Evolutionary conservation across 768 basidiomycete species (phyloP), one percentile per base, ranked within the genome.

Genomic region (Clavaria fumosa): DNA sequence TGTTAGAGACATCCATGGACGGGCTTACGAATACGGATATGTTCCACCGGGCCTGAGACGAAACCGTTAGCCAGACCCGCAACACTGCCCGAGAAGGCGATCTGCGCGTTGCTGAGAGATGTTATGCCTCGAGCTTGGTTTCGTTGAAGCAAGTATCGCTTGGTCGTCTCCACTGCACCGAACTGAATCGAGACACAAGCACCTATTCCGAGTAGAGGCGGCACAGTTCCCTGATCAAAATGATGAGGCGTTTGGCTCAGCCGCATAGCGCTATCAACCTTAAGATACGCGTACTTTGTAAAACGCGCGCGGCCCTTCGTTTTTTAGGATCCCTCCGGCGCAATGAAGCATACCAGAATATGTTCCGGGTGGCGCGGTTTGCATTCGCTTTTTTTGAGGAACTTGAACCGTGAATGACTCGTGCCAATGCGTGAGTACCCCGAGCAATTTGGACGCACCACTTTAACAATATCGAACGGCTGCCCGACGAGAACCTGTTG

Each of bases 391-490:
- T n/a, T n/a, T n/a, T 43, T 23, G 40, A 40, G 7, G 18, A 38
- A 23, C 41, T 41, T 46, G 39, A 35, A 35, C 43, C 35, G 35
- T 45, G 19, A 35, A 31, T 43, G 47, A 42, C 12, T 30, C 20
- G 20, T 18, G 27, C n/a, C 23, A 24, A 31, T 37, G 7, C 23
- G 39, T 20, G 28, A 21, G 31, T 28, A 18, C 7, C 26, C 23
- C 20, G 40, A 37, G 37, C 15, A 28, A 42, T 34, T 41, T 35
- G 22, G 44, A 72, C 82, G 53, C 53, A 88, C 85, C 61, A 90
- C 85, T 78, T 95, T 95, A 61, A 90, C 84, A 45, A 93, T 90
- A 57, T 96, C 90, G 57, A 96, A 96, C 9, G 90, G 90, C 56
- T 93, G 85, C 34, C 86, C 88, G 33, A 89, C 85, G 32, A 89